These are phyloP conservation scores for Collariella sp. DNA, from an alignment of 495 filamentous ascomycete genomes.

Conservation along the genomic window DNA sequence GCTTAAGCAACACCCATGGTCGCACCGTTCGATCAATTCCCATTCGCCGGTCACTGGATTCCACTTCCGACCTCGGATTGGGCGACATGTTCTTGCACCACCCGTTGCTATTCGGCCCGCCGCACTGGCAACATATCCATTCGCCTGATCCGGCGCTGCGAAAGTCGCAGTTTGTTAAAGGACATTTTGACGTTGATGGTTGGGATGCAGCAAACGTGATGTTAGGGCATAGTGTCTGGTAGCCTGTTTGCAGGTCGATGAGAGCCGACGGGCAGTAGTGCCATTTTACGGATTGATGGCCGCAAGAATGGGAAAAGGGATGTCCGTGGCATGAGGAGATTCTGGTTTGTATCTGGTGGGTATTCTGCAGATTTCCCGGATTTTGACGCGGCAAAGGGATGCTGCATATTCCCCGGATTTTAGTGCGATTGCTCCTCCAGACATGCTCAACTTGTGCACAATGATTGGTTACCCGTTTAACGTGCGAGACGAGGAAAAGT, in stretches of 20 bases:
- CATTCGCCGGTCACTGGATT: constrained; percentile 28
- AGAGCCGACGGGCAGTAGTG: constrained; percentile 36
- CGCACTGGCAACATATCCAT: constrained; percentile 39
- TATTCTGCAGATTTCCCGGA: no score
- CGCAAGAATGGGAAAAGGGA: constrained; percentile 36
- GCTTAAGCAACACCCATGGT: constrained; percentile 35
- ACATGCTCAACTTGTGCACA: no score
- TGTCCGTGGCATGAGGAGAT: constrained; percentile 42
- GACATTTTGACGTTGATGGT: constrained; percentile 30
- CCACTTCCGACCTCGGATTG: constrained; percentile 23
- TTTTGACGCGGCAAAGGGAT: no score
- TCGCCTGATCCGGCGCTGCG: constrained; percentile 26
- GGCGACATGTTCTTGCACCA: constrained; percentile 29
- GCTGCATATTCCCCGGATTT: no score
- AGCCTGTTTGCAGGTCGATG: constrained; percentile 35
- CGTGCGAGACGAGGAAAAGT: no score
- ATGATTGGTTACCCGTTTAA: no score
- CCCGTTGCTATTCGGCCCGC: constrained; percentile 32
- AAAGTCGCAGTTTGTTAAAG: constrained; percentile 36
- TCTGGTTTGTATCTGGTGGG: no score
- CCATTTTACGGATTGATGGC: constrained; percentile 37
- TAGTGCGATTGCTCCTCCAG: no score
- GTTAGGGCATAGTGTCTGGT: constrained; percentile 34
- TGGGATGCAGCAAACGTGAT: constrained; percentile 32
- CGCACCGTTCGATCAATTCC: constrained; percentile 34